A percentile compares a stretch with the other conserved stretches of the same genome.
Evolutionary conservation across 768 basidiomycete species (phyloP).

Genomic region (Mrakia blollopis): DNA sequence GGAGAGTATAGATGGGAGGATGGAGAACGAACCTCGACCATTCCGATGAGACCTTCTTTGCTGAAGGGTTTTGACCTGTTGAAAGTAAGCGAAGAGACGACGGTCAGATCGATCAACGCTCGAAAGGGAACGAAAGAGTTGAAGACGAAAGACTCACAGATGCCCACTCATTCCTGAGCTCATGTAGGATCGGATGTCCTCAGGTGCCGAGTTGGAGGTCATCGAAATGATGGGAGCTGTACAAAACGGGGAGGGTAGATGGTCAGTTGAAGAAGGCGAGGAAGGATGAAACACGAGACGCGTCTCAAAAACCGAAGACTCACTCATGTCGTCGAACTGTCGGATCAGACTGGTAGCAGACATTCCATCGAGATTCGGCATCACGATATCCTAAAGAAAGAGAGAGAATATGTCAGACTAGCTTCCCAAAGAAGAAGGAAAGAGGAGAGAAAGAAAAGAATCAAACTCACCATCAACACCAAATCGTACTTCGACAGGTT

Average conservation of each 20-base stretch:
- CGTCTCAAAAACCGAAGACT: slow-evolving; percentile 13
- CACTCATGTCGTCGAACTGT: slow-evolving; percentile 80
- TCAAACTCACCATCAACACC: slow-evolving; percentile 74
- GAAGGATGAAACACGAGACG: background rate
- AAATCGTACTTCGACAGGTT: slow-evolving; percentile 92
- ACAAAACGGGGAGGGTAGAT: background rate
- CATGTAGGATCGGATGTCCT: slow-evolving; percentile 79
- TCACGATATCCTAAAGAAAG: slow-evolving; percentile 73
- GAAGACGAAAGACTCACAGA: background rate
- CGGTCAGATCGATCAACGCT: background rate
- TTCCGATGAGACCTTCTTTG: slow-evolving; percentile 80
- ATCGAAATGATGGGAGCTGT: slow-evolving; percentile 88
- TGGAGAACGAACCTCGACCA: slow-evolving; percentile 64
- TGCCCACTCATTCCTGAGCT: slow-evolving; percentile 59
- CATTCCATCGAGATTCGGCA: slow-evolving; percentile 60
- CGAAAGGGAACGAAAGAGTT: background rate
- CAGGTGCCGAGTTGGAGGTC: slow-evolving; percentile 90
- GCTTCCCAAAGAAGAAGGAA: background rate
- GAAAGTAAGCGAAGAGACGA: background rate
- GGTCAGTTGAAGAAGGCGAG: background rate
- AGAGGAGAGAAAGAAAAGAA: slow-evolving; percentile 8
- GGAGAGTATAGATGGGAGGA: background rate
- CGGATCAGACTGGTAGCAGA: slow-evolving; percentile 88
- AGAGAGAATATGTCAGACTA: background rate
- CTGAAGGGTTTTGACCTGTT: slow-evolving; percentile 80